Base-by-base conservation (phyloP, 2,329 filamentous ascomycete species). In the Diaporthe caulivora region DNA sequence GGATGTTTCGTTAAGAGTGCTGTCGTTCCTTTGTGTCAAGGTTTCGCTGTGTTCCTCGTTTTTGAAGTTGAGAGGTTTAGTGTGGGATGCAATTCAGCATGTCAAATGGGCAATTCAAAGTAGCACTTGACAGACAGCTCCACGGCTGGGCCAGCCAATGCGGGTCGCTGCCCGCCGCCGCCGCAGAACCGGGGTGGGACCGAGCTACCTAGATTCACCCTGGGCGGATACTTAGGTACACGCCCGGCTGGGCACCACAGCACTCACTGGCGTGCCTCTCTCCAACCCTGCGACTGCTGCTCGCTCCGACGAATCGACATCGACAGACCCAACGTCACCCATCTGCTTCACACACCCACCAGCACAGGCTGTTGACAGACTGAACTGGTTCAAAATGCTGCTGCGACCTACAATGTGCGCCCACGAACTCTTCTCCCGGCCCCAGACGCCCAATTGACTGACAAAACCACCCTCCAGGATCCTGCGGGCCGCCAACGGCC, bases 401-500 rank as follows among this genome's bases (percentile, higher is more conserved):
- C 47, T 85, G 83, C 79, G 83, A 81, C 79, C 83, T 75, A 83
- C 83, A 76, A 82, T 82, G 83, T 84, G 76, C 64, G 40, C 57
- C 60, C 37, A 34, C 26, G 71, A 21, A 72, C 54, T 10, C 31
- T 37, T 10, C 17, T 37, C 49, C 8, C 26, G 17, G 3, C 37
- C 40, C n/a, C 54, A 24, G n/a, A 31, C 10, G 31, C 55, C 9
- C 37, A 57, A 54, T 42, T 54, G 42, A 57, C 67, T 75, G 68
- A 75, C 57, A 17, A 24, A 24, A 26, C n/a, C 34, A 31, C 26
- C 68, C 87, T 85, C 29, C 71, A 87, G 86, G 83, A 84, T 90
- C 83, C 85, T 88, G 80, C 86, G 87, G 80, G 85, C 87, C 80
- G 80, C 83, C 74, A 82, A 86, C 80, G 84, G 85, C 81, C 83